A percentile compares a stretch with the other conserved stretches of the same genome.
These are phyloP conservation scores for Lentinula detonsa DNA, from an alignment of 768 basidiomycete species.

Conservation along the genomic window DNA sequence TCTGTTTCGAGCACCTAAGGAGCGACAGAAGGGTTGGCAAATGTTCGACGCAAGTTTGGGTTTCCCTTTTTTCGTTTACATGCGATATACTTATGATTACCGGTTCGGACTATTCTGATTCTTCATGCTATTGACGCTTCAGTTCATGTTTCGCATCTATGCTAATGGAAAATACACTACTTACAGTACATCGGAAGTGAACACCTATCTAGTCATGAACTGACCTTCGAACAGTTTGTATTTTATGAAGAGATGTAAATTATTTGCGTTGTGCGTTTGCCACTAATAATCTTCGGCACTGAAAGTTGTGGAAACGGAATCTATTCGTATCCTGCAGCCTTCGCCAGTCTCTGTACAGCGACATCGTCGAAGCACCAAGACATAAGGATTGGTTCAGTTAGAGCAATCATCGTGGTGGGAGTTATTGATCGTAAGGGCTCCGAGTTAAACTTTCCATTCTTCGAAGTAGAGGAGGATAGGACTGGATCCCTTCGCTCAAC, in stretches of 20 bases:
- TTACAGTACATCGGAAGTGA: background rate
- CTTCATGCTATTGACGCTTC: background rate
- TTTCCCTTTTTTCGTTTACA: background rate
- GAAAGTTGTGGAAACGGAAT: no score
- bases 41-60: background rate
- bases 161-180: background rate
- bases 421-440: background rate
- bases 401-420: background rate
- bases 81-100: background rate
- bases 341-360: background rate
- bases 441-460: background rate
- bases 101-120: background rate
- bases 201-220: background rate
- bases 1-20: conserved; percentile 25
- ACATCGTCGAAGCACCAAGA: background rate
- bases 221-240: background rate
- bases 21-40: background rate
- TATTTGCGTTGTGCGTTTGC: background rate
- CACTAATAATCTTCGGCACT: no score
- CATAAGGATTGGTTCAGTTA: conserved; percentile 1
- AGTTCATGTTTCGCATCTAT: background rate
- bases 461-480: background rate
- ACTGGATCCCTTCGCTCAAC: background rate
- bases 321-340: background rate
- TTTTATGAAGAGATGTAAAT: background rate